Base-by-base conservation (phyloP, 2,329 filamentous ascomycete genomes). In the Cercospora sp. region DNA sequence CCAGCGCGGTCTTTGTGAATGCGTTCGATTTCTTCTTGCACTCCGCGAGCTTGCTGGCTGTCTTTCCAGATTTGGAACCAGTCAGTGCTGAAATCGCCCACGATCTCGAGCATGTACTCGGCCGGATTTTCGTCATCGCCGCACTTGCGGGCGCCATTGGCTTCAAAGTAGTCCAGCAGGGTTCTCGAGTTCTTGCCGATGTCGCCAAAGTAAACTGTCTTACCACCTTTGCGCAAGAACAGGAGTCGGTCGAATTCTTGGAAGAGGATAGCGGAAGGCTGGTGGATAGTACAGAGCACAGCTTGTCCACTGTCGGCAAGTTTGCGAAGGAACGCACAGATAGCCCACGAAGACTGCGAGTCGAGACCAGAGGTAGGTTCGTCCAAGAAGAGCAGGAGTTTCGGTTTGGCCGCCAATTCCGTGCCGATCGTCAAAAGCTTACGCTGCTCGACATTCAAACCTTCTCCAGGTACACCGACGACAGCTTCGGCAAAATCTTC, bases 61-160 rank as follows among this genome's bases (percentile, higher is more conserved):
- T 72, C 69, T 28, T 76, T 75, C 82, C 82, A 83, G 5, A 80
- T 78, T 8, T 78, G 72, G 58, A 76, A 77, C 82, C 81, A 83
- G 66, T 82, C 80, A 42, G 76, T 75, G 16, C 78, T 78, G 28
- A 77, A 75, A 51, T 76, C 75, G n/a, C 74, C 74, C 26, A 79
- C 79, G 58, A 82, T 77, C 67, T 84, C 82, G n/a, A 93, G 84
- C 87, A 93, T 92, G 81, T 88, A 93, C 78, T 93, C 91, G 1
- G 91, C 91, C 0, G 91, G 90, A 72, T 93, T 93, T 68, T 90
- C 89, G 0, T 73, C 72, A 18, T 73, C 67, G 8, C 82, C 83
- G 67, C 90, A 91, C 57, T 81, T 79, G 3, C 86, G 82, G 1
- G 87, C 89, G 4, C 90, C 90, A 65, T 90, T 86, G 10, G 78